Percentiles rank a stretch among this genome's conserved stretches.
Conservation (phyloP, 139 green algal species). For the Micractinium conductrix region DNA sequence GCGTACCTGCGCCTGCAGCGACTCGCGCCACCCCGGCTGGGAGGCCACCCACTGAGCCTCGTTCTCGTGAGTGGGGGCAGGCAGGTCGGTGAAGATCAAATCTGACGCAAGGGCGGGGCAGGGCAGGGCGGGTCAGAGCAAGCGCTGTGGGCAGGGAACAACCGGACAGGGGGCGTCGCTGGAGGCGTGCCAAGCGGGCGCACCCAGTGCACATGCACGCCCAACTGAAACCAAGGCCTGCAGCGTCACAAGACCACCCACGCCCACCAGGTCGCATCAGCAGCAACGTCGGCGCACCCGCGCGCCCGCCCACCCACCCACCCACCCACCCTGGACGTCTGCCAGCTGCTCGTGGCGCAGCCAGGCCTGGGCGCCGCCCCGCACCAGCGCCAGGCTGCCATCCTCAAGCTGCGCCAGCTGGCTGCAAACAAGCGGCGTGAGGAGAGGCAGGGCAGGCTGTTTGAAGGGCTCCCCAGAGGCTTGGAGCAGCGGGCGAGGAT, state of each 20-base stretch:
- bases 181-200: too few species aligned
- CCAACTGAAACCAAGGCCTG: too few species aligned
- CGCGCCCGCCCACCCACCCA: too few species aligned
- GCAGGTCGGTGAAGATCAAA: constrained; percentile 77
- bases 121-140: too few species aligned
- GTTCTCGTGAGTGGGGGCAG: constrained; percentile 45
- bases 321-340: background rate
- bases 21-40: constrained; percentile 19
- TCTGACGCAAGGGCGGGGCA: background rate
- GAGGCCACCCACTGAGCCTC: constrained; percentile 31
- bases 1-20: constrained; percentile 48
- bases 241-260: too few species aligned
- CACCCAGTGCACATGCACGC: too few species aligned
- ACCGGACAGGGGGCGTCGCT: too few species aligned
- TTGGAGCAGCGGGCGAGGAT: too few species aligned
- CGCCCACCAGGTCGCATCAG: background rate
- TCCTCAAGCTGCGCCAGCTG: constrained; percentile 59
- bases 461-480: background rate
- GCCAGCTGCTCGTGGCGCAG: constrained; percentile 77
- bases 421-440: constrained; percentile 32
- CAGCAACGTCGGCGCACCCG: background rate
- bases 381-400: constrained; percentile 50
- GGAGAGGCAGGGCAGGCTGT: background rate
- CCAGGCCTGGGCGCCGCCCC: constrained; percentile 63
- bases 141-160: too few species aligned